Conservation (phyloP, 345 rosid species). For the Noccaea caerulescens region DNA sequence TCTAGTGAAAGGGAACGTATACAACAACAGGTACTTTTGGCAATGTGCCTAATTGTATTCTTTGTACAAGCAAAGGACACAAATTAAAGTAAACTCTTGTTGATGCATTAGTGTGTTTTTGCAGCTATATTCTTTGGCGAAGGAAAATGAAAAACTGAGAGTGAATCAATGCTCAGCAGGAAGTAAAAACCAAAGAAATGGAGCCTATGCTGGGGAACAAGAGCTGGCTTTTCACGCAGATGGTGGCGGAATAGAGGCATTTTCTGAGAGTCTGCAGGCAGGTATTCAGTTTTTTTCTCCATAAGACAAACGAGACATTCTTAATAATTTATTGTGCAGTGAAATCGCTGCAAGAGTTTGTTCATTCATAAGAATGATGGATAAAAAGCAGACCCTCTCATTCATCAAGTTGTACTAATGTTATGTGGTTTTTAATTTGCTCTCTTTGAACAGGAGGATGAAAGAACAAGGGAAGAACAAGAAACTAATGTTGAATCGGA, state of each 20-base stretch:
- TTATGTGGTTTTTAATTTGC: constrained; percentile 20
- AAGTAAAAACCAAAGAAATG: constrained; percentile 27
- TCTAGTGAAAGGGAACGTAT: constrained; percentile 78
- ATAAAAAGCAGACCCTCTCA: background rate
- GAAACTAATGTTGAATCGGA: constrained; percentile 18
- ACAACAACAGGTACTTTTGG: constrained; percentile 66
- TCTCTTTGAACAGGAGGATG: constrained; percentile 36
- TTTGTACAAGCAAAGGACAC: constrained; percentile 20
- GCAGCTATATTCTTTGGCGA: constrained; percentile 63
- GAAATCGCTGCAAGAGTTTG: background rate
- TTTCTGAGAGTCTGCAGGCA: constrained; percentile 51
- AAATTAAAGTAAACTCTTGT: background rate
- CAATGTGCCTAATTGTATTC: constrained; percentile 1
- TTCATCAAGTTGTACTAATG: constrained; percentile 13
- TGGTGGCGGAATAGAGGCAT: constrained; percentile 46
- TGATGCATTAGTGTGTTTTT: constrained; percentile 34
- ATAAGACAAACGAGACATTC: background rate
- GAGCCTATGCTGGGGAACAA: constrained; percentile 39
- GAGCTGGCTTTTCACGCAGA: constrained; percentile 40
- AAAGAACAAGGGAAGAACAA: constrained; percentile 29
- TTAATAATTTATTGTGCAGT: constrained; percentile 14
- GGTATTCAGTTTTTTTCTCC: constrained; percentile 49
- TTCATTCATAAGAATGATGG: constrained; percentile 18
- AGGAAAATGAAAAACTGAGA: constrained; percentile 57
- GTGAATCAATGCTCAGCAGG: constrained; percentile 48